Evolutionary conservation across 148 eudicot species (phyloP).

Genomic region (Rhododendron ovatum): DNA sequence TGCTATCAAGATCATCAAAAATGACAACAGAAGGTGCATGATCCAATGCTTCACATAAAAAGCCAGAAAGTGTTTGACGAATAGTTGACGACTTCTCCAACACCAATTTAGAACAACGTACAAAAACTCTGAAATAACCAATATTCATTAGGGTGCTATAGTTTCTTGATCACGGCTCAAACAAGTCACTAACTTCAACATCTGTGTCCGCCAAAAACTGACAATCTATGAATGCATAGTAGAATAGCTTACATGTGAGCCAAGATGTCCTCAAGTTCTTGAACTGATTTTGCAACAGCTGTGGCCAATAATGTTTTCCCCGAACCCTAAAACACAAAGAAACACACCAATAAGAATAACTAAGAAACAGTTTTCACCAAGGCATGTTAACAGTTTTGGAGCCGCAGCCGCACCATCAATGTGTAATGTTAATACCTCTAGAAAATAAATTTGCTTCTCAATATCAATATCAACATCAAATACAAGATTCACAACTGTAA

Average conservation of each 20-base stretch:
- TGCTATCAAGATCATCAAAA: constrained; percentile 90
- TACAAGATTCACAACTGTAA: background rate
- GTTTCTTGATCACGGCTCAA: background rate
- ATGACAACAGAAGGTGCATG: constrained; percentile 85
- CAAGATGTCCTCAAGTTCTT: constrained; percentile 60
- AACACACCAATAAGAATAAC: background rate
- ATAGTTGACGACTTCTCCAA: constrained; percentile 62
- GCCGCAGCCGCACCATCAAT: background rate
- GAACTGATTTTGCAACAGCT: constrained; percentile 72
- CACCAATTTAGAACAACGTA: constrained; percentile 69
- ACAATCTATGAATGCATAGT: constrained; percentile 1
- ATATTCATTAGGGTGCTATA: background rate
- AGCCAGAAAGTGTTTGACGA: constrained; percentile 63
- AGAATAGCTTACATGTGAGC: constrained; percentile 66
- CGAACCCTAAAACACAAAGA: constrained; percentile 55
- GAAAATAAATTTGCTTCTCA: background rate
- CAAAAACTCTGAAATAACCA: constrained; percentile 56
- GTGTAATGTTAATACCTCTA: background rate
- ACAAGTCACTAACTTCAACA: background rate
- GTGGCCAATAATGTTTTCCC: constrained; percentile 87
- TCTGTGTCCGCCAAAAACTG: background rate
- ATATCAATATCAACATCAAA: background rate
- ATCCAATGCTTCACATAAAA: constrained; percentile 82
- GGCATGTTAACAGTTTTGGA: background rate
- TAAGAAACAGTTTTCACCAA: background rate